These are phyloP conservation scores for Catenaria anguillulae DNA, from an alignment of 371 early-diverging fungal species.

Conservation along the genomic window DNA sequence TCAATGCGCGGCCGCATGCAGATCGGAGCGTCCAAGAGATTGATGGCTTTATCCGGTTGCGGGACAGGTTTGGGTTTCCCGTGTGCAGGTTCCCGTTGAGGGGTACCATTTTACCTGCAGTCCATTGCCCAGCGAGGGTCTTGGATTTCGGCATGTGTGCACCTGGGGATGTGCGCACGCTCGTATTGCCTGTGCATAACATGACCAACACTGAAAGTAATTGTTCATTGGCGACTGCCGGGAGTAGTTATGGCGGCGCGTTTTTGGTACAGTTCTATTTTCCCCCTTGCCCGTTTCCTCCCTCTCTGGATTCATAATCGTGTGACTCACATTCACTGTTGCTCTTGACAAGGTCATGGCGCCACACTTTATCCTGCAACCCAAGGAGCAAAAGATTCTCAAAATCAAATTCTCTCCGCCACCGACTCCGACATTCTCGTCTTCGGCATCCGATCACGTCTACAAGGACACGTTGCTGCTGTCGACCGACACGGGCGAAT, in stretches of 20 bases:
- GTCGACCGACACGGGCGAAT: slow-evolving; percentile 24
- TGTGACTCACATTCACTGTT: neutral
- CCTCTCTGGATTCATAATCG: neutral
- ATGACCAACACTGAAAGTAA: slow-evolving; percentile 27
- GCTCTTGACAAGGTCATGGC: slow-evolving; percentile 9
- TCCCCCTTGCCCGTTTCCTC: no score
- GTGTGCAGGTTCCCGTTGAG: neutral
- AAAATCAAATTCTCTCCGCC: slow-evolving; percentile 21
- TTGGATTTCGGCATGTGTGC: slow-evolving; percentile 31
- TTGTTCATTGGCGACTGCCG: neutral
- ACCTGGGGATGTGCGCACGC: slow-evolving; percentile 16
- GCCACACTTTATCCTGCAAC: slow-evolving; percentile 20
- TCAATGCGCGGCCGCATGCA: neutral
- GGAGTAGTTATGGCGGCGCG: neutral
- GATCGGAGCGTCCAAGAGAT: neutral
- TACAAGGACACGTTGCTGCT: slow-evolving; percentile 17
- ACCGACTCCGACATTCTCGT: no score
- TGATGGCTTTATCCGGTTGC: neutral
- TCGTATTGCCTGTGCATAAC: slow-evolving; percentile 19
- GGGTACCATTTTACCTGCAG: neutral
- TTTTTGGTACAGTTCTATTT: neutral
- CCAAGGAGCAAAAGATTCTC: slow-evolving; percentile 22
- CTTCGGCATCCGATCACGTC: slow-evolving; percentile 5
- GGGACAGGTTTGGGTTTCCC: slow-evolving; percentile 3
- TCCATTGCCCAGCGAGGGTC: neutral